Evolutionary conservation across 2,329 filamentous ascomycete species (phyloP).

Genomic region (Alternaria triticina): DNA sequence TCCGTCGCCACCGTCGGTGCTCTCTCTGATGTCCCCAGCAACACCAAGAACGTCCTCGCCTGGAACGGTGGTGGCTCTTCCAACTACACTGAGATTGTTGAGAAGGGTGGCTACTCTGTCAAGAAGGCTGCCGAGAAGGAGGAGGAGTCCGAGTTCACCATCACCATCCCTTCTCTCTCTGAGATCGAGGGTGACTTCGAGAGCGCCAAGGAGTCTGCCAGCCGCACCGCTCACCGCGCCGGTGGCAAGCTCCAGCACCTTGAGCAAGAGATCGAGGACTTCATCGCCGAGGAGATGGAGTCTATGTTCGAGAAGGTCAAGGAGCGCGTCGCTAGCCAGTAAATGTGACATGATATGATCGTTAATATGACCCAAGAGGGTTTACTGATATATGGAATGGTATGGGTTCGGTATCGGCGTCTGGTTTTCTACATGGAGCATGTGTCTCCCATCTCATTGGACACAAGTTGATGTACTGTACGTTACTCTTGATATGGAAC

Average conservation of each 20-base stretch:
- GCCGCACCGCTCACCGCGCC: slow-evolving; percentile 51
- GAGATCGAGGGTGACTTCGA: slow-evolving; percentile 47
- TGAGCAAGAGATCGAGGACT: slow-evolving; percentile 53
- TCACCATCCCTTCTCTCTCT: slow-evolving; percentile 46
- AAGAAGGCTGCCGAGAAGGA: slow-evolving; percentile 35
- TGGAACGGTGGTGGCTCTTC: slow-evolving; percentile 97
- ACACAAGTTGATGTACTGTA: slow-evolving; percentile 21
- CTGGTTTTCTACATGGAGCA: slow-evolving; percentile 10
- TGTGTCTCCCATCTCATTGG: slow-evolving; percentile 13
- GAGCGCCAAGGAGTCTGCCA: slow-evolving; percentile 46
- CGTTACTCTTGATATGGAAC: slow-evolving; percentile 5
- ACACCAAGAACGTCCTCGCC: slow-evolving; percentile 93
- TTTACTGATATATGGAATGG: slow-evolving; percentile 8
- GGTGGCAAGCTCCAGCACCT: slow-evolving; percentile 57
- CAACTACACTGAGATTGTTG: slow-evolving; percentile 87
- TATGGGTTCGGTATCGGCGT: slow-evolving; percentile 13
- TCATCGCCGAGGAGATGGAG: slow-evolving; percentile 58
- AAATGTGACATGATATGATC: slow-evolving; percentile 12
- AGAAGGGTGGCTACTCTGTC: slow-evolving; percentile 72
- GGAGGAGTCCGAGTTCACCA: slow-evolving; percentile 48
- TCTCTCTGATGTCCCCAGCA: slow-evolving; percentile 80
- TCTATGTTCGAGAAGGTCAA: slow-evolving; percentile 62
- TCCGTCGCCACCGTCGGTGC: slow-evolving; percentile 78
- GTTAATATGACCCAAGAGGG: slow-evolving; percentile 3
- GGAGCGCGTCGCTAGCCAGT: slow-evolving; percentile 45